These are phyloP conservation scores for Ligustrum vulgare DNA, from an alignment of 257 asterid species.

Conservation along the genomic window DNA sequence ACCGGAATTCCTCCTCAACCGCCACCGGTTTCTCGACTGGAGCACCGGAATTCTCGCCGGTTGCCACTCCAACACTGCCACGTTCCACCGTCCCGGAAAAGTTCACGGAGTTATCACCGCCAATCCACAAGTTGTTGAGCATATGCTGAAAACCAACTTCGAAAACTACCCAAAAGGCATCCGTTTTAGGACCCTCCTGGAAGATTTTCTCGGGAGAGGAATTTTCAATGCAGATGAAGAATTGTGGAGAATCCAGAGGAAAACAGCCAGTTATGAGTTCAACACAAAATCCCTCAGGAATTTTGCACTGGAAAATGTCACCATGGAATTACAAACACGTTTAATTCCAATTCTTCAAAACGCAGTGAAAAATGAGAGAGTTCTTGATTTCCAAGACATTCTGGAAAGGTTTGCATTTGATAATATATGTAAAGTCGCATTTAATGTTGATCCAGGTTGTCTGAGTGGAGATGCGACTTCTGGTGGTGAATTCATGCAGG, in stretches of 20 bases:
- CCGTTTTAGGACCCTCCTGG: slow-evolving; percentile 49
- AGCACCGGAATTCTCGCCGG: slow-evolving; percentile 46
- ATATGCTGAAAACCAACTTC: slow-evolving; percentile 72
- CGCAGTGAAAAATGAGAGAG: slow-evolving; percentile 28
- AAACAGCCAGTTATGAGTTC: slow-evolving; percentile 87
- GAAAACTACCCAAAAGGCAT: slow-evolving; percentile 79
- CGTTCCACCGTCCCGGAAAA: slow-evolving; percentile 71
- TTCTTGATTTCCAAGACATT: slow-evolving; percentile 66
- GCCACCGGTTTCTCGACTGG: slow-evolving; percentile 95
- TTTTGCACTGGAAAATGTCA: slow-evolving; percentile 65
- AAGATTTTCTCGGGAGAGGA: slow-evolving; percentile 76
- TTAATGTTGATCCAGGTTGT: slow-evolving; percentile 75
- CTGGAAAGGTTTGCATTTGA: slow-evolving; percentile 86
- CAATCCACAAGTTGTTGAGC: slow-evolving; percentile 61
- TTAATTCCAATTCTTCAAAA: slow-evolving; percentile 52
- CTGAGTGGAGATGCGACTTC: slow-evolving; percentile 61
- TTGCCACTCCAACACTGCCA: slow-evolving; percentile 60
- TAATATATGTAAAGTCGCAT: slow-evolving; percentile 71
- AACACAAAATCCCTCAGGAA: slow-evolving; percentile 78
- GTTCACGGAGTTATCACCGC: slow-evolving; percentile 76
- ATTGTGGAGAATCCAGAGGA: slow-evolving; percentile 69
- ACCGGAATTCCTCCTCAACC: slow-evolving; percentile 71
- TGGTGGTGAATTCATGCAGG: slow-evolving; percentile 68
- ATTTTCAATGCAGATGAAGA: slow-evolving; percentile 78
- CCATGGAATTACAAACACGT: slow-evolving; percentile 46